Base-by-base conservation (phyloP, 805 yeast species). In the Wickerhamiella azyma region DNA sequence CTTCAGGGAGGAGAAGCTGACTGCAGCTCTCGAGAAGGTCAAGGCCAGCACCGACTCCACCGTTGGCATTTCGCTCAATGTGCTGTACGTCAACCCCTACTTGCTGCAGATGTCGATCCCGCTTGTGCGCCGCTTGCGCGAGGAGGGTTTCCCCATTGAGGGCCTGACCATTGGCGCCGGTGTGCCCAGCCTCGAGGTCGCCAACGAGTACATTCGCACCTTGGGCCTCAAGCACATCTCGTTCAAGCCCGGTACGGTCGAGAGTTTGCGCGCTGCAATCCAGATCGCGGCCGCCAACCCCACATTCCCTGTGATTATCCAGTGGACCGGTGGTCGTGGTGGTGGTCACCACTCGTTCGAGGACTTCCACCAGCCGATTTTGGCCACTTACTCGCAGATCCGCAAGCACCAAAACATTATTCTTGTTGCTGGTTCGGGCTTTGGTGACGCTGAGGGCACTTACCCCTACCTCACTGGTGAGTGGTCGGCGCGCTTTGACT, bases 291-390 rank as follows among this genome's bases (percentile, higher is more conserved):
- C 83, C 62, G 88, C 94, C 42, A 94, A 88, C 68, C 98, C 98
- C 55, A 69, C 65, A 52, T 92, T 92, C 88, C 99, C 98, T 53
- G 85, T 92, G 60, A 89, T 92, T 47, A 70, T 92, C 58, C 98
- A 92, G 72, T 92, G 99, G 99, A 92, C 99, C 50, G 98, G 97
- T 75, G 99, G 99, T 67, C 88, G 99, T 76, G 99, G 96, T 71
- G 99, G 99, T 76, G 99, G 99, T 62, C 99, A 92, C 66, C 99
- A 92, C 67, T 89, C 97, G 43, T 92, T 79, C 61, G 99, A 92
- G 74, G 99, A 92, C 70, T 86, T 89, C 92, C 98, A 92, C 67
- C 89, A 88, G 62, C 97, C 98, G 55, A 76, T 92, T 55, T 70
- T 92, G 61, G 95, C 85, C 66, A 92, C 92, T 89, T 92, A 92